A percentile compares a stretch with the other conserved stretches of the same genome.
These are phyloP conservation scores for Pyrus communis DNA, from an alignment of 306 rosid species.

Conservation along the genomic window DNA sequence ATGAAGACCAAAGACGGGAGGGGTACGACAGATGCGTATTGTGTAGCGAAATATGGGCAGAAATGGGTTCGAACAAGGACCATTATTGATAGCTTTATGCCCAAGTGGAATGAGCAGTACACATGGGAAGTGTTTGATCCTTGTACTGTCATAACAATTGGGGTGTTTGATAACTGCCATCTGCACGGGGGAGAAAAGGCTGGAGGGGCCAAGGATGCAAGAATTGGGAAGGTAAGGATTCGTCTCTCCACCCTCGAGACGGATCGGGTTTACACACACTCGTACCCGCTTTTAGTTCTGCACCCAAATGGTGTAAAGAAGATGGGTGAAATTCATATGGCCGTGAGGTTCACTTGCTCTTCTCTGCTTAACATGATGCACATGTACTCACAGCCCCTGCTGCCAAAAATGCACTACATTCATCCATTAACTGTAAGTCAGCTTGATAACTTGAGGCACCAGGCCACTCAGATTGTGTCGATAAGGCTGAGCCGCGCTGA, in stretches of 20 bases:
- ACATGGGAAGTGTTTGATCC: constrained; percentile 99
- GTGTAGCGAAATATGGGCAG: constrained; percentile 95
- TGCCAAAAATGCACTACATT: constrained; percentile 95
- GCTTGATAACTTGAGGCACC: constrained; percentile 93
- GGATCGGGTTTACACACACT: constrained; percentile 83
- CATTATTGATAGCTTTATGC: constrained; percentile 80
- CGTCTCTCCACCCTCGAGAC: constrained; percentile 96
- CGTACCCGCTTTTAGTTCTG: constrained; percentile 85
- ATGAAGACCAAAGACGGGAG: constrained; percentile 83
- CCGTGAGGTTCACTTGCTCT: constrained; percentile 91
- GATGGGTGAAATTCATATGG: constrained; percentile 98
- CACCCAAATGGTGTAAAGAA: constrained; percentile 85
- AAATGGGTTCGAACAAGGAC: constrained; percentile 97
- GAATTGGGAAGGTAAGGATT: constrained; percentile 90
- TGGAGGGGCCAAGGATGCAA: constrained; percentile 58
- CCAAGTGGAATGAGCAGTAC: constrained; percentile 96
- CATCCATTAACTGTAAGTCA: constrained; percentile 83
- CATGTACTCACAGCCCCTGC: constrained; percentile 82
- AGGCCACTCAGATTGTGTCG: constrained; percentile 87
- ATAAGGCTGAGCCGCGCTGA: constrained; percentile 83
- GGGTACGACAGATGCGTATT: constrained; percentile 88
- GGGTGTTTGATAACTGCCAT: constrained; percentile 93
- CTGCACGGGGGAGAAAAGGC: constrained; percentile 77
- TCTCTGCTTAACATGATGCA: constrained; percentile 97
- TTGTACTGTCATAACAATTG: constrained; percentile 89